Evolutionary conservation across 352 stramenopile genomes (phyloP).

Genomic region (Pythium biforme): DNA sequence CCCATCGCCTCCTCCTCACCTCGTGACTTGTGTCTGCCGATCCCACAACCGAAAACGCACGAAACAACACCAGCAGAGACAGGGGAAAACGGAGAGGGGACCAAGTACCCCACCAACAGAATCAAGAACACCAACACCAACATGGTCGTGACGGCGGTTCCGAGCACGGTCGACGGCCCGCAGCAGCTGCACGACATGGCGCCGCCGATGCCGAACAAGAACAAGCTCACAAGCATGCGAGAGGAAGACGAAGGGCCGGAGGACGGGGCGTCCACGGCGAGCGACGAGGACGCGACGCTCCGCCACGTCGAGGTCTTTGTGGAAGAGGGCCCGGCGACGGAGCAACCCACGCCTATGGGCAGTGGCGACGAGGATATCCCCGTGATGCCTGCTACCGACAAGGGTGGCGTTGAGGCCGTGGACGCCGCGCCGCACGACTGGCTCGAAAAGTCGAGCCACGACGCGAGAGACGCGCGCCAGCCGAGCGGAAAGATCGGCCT

Average conservation of each 20-base stretch:
- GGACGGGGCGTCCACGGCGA: conserved; percentile 10
- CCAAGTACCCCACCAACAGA: background rate
- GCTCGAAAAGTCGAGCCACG: background rate
- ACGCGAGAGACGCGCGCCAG: background rate
- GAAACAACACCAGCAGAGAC: background rate
- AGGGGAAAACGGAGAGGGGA: conserved; percentile 1
- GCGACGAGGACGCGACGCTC: conserved; percentile 3
- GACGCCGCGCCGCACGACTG: background rate
- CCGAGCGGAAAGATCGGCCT: conserved; percentile 30
- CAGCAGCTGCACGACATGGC: conserved; percentile 6
- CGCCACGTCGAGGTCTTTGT: conserved; percentile 8
- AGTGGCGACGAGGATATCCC: conserved; percentile 14
- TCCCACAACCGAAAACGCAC: conserved; percentile 18
- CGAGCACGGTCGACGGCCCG: conserved; percentile 8
- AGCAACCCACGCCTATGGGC: background rate
- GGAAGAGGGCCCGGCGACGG: background rate
- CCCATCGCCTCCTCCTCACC: background rate
- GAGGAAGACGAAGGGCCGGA: conserved; percentile 11
- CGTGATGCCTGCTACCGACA: conserved; percentile 14
- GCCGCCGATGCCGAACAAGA: background rate
- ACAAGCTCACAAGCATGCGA: conserved; percentile 7
- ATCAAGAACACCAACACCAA: conserved; percentile 1
- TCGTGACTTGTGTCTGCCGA: background rate
- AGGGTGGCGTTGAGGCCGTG: conserved; percentile 12
- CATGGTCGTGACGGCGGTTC: conserved; percentile 21